These are phyloP conservation scores for Pseudohalonectria lignicola DNA, from an alignment of 2,329 filamentous ascomycete species.

Conservation along the genomic window DNA sequence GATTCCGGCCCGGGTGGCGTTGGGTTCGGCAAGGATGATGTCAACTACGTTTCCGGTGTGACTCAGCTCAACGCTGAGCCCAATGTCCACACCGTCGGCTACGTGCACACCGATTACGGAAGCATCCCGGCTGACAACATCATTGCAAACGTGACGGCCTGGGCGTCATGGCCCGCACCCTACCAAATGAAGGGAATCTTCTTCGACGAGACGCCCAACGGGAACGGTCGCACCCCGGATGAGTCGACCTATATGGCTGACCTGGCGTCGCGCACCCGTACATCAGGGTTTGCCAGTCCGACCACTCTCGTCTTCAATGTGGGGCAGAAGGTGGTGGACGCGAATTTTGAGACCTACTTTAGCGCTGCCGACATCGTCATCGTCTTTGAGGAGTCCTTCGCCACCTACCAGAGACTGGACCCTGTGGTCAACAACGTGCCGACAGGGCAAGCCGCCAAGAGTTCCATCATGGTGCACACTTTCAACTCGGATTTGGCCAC, in stretches of 20 bases:
- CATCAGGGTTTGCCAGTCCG: background rate
- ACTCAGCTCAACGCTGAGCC: conserved; percentile 4
- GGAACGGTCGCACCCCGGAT: background rate
- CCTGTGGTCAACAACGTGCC: background rate
- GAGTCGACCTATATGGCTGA: background rate
- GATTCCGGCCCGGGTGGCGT: conserved; percentile 6
- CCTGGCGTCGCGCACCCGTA: background rate
- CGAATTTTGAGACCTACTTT: conserved; percentile 2
- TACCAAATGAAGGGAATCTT: conserved; percentile 9
- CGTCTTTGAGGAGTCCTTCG: conserved; percentile 2
- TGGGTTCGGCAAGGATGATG: conserved; percentile 4
- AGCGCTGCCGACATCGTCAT: conserved; percentile 2
- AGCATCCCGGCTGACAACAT: conserved; percentile 3
- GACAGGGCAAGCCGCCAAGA: background rate
- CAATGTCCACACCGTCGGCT: conserved; percentile 9
- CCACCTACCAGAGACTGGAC: background rate
- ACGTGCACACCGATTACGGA: conserved; percentile 6
- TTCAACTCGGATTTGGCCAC: background rate
- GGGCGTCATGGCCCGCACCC: conserved; percentile 6
- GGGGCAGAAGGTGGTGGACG: background rate
- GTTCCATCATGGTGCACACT: conserved; percentile 2
- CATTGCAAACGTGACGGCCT: conserved; percentile 6
- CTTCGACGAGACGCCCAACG: conserved; percentile 8
- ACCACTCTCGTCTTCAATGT: conserved; percentile 1
- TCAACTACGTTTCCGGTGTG: conserved; percentile 4